Evolutionary conservation across 176 grass and related monocot genomes (phyloP).

Genomic region (Alloteropsis semialata): DNA sequence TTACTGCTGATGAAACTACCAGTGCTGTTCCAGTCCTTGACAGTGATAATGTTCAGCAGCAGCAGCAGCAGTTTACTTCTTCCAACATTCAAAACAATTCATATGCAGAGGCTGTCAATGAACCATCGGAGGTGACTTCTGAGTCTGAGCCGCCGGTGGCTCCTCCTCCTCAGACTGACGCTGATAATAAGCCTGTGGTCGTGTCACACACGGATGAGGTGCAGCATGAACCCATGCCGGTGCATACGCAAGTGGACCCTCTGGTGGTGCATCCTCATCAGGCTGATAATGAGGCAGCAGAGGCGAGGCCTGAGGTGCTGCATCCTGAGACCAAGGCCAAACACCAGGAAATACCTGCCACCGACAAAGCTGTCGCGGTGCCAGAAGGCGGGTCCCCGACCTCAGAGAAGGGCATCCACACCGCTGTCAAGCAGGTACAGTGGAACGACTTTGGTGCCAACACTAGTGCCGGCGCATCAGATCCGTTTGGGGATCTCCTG

Average conservation of each 20-base stretch:
- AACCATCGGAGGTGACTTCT: background rate
- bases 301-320: background rate
- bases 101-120: slow-evolving; percentile 1
- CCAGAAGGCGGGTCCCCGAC: slow-evolving; percentile 28
- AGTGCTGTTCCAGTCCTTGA: background rate
- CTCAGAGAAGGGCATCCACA: slow-evolving; percentile 22
- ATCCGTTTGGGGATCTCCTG: slow-evolving; percentile 31
- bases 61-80: slow-evolving; percentile 28
- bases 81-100: slow-evolving; percentile 46
- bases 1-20: slow-evolving; percentile 27
- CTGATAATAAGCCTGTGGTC: background rate
- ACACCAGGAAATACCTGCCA: background rate
- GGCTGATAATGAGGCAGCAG: background rate
- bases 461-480: background rate
- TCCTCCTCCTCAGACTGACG: background rate
- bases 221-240: background rate
- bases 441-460: slow-evolving; percentile 68
- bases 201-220: background rate
- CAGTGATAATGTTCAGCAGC: slow-evolving; percentile 22
- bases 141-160: background rate
- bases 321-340: background rate
- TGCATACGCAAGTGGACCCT: background rate
- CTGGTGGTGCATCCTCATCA: background rate
- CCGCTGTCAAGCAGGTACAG: slow-evolving; percentile 76
- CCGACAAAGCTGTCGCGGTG: background rate